Evolutionary conservation across 495 filamentous ascomycete species (phyloP).

Genomic region (Xylaria telfairii): DNA sequence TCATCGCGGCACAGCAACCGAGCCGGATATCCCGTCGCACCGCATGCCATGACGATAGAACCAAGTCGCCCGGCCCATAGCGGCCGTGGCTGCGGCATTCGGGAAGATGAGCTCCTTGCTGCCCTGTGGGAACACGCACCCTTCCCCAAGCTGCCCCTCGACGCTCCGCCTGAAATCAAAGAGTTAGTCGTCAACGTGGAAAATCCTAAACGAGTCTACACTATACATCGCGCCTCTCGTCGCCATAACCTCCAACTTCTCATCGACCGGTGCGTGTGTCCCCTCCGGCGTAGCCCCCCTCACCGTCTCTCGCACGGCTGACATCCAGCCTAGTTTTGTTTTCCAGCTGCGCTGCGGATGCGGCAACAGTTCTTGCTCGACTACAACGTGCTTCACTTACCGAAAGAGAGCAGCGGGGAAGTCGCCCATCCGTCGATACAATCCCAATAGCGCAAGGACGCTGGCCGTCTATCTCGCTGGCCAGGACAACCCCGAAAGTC

Average conservation of each 20-base stretch:
- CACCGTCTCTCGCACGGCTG: conserved; percentile 19
- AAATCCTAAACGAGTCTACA: conserved; percentile 59
- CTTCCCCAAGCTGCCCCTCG: conserved; percentile 56
- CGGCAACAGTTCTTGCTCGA: conserved; percentile 69
- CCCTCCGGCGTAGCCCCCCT: conserved; percentile 4
- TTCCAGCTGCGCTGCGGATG: conserved; percentile 86
- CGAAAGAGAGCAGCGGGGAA: conserved; percentile 67
- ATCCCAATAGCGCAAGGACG: conserved; percentile 72
- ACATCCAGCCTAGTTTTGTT: conserved; percentile 67
- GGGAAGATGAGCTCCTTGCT: conserved; percentile 44
- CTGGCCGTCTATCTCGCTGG: conserved; percentile 80
- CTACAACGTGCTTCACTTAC: conserved; percentile 80
- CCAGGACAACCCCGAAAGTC: conserved; percentile 75
- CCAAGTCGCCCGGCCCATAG: conserved; percentile 47
- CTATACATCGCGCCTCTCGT: conserved; percentile 56
- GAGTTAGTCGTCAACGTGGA: conserved; percentile 57
- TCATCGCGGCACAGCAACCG: conserved; percentile 21
- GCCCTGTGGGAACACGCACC: conserved; percentile 59
- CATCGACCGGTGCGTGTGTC: conserved; percentile 57
- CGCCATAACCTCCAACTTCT: conserved; percentile 59
- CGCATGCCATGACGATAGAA: conserved; percentile 63
- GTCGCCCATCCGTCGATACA: conserved; percentile 75
- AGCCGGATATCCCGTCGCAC: conserved; percentile 20
- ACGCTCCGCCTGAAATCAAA: conserved; percentile 58
- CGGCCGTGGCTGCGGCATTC: conserved; percentile 32